phyloP scores from a whole-genome alignment of 352 stramenopile species.

The Globisporangium ultimum region DNA sequence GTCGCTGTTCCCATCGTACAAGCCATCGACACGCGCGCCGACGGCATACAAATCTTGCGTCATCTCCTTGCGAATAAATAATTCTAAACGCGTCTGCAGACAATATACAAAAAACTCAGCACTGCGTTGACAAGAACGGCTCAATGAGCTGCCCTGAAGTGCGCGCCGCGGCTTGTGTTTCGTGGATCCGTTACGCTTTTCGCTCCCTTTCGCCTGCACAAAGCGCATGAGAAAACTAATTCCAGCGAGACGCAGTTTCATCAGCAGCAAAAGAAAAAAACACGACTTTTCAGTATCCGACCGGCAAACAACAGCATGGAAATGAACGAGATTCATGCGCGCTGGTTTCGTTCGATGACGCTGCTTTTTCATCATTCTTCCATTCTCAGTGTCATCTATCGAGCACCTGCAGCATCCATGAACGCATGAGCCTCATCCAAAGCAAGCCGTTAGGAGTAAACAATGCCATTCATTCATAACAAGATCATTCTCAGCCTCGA shows the following conservation, averaged over 20 bases:
- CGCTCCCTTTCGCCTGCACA: background rate
- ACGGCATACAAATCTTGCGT: constrained; percentile 22
- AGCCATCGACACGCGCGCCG: constrained; percentile 64
- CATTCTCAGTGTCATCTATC: no score
- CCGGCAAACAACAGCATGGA: background rate
- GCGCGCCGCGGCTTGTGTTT: no score
- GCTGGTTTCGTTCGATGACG: background rate
- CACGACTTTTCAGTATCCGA: background rate
- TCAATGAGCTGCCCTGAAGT: no score
- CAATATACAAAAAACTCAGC: background rate
- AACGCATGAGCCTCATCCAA: no score
- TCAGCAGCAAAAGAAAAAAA: background rate
- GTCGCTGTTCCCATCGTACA: constrained; percentile 79
- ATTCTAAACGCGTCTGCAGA: background rate
- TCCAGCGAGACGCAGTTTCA: background rate
- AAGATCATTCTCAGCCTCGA: no score
- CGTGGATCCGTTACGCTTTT: constrained; percentile 2
- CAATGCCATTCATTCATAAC: no score
- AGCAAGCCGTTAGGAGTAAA: no score
- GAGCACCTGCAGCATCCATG: no score
- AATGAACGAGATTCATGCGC: background rate
- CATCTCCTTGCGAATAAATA: constrained; percentile 8
- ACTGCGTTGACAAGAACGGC: background rate
- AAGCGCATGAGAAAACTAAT: background rate
- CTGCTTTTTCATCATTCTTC: background rate